These are phyloP conservation scores for Adansonia grandidieri DNA, from an alignment of 441 rosid species.

Conservation along the genomic window DNA sequence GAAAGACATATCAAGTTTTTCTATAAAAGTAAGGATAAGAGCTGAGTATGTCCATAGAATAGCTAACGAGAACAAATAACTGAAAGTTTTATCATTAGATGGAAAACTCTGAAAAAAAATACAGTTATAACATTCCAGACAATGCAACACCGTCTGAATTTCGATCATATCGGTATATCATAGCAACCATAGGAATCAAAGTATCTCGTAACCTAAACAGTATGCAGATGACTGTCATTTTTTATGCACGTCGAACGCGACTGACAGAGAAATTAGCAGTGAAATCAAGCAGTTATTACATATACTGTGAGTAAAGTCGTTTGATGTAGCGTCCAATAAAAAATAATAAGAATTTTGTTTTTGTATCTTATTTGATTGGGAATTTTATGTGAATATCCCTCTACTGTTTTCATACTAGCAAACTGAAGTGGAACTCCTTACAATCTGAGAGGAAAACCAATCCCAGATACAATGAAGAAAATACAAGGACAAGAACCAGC, in stretches of 20 bases:
- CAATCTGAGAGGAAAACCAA: conserved; percentile 41
- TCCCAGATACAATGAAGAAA: conserved; percentile 36
- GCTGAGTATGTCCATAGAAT: conserved; percentile 37
- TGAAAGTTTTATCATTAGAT: conserved; percentile 19
- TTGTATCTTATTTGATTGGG: conserved; percentile 50
- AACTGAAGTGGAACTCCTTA: conserved; percentile 45
- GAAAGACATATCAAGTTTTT: conserved; percentile 17
- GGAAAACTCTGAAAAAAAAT: conserved; percentile 18
- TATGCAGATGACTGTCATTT: background rate
- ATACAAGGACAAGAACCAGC: conserved; percentile 41
- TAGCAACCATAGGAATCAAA: background rate
- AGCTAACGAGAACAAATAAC: conserved; percentile 24
- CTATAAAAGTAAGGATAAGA: conserved; percentile 39
- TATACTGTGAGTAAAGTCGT: conserved; percentile 22
- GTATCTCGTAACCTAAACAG: background rate
- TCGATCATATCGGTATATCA: background rate
- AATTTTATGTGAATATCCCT: conserved; percentile 37
- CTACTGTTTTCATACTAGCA: conserved; percentile 50
- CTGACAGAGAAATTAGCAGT: conserved; percentile 3
- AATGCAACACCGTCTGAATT: conserved; percentile 8
- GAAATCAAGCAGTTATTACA: conserved; percentile 5
- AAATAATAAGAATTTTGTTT: conserved; percentile 33
- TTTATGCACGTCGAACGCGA: background rate
- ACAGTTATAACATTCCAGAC: conserved; percentile 21
- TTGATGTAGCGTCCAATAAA: conserved; percentile 24